Evolutionary conservation across 139 green algal genomes (phyloP), one percentile per base, ranked within the genome.

Genomic region (Coelastrella sp.): DNA sequence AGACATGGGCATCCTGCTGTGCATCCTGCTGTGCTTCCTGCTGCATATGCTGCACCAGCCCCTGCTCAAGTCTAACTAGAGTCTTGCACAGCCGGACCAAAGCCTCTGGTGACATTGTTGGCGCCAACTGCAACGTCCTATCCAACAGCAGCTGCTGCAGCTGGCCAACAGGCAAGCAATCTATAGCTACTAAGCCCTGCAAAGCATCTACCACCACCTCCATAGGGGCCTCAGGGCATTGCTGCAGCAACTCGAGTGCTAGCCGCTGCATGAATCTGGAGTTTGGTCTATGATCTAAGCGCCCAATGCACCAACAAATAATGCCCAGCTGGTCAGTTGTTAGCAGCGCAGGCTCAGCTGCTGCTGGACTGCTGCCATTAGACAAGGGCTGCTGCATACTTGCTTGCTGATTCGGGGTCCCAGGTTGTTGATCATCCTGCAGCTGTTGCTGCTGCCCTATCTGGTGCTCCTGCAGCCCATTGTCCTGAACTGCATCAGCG

Each of bases 221-320:
- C 2, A 65, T 14, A 22, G 73, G 22, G 59, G 65, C 23, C 8
- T 23, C 73, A 83, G 77, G 7, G 14, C 2, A 20, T 3, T 56
- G 59, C 59, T 57, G 58, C 14, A 77, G 22, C 22, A 90, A 60
- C 58, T 60, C 14, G 16, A 47, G 59, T 4, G 5, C 32, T 14
- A 90, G 60, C 23, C n/a, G 73, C 74, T 77, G 74, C 75, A 90
- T 60, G 17, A 60, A 90, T 4, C 7, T 20, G 7, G 23, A 64
- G 20, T 23, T 10, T 8, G 86, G 86, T n/a, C 32, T 7, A 11
- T 71, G 54, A 10, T 85, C 60, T 3, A 90, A 20, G 10, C 73
- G 58, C 5, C 86, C 59, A 13, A 90, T 47, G 61, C 74, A 85
- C 86, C 86, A 90, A 32, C 73, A 83, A n/a, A 89, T 4, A 16